phyloP scores from a whole-genome alignment of 2,329 filamentous ascomycete genomes.

The Aotearoamyces nothofagi region DNA sequence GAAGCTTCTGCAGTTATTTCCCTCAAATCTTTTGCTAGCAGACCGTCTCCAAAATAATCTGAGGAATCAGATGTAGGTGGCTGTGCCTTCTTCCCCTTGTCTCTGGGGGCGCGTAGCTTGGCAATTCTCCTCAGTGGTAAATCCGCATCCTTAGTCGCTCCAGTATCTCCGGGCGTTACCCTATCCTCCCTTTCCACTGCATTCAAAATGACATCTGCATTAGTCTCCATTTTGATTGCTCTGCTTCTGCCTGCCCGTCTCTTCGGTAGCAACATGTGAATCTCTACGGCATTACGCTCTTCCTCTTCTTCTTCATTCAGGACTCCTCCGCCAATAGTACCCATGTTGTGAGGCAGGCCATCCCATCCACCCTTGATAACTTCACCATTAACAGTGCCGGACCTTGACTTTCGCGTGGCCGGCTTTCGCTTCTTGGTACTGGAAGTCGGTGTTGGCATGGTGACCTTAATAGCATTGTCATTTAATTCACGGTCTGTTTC shows the following conservation, averaged over 20 bases:
- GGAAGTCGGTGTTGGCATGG: neutral
- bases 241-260: neutral
- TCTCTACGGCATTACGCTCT: too few relatives aligned
- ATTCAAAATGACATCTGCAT: neutral
- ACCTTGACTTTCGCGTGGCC: conserved; percentile 3
- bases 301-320: neutral
- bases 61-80: neutral
- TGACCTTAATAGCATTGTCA: neutral
- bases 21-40: neutral
- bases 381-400: conserved; percentile 2
- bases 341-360: conserved; percentile 41
- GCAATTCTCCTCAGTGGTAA: too few relatives aligned
- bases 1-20: neutral
- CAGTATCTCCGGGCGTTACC: conserved; percentile 3
- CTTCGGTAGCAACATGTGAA: too few relatives aligned
- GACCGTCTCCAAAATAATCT: too few relatives aligned
- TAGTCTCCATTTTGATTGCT: neutral
- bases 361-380: conserved; percentile 18
- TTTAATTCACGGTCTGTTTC: too few relatives aligned
- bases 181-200: neutral
- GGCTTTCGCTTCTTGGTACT: conserved; percentile 7
- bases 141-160: conserved; percentile 10
- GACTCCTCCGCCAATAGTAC: conserved; percentile 9
- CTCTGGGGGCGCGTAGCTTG: conserved; percentile 2
- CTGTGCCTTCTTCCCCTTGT: neutral